phyloP scores from a whole-genome alignment of 1,284 basidiomycete genomes.

The Microbotryomycetes sp. region DNA sequence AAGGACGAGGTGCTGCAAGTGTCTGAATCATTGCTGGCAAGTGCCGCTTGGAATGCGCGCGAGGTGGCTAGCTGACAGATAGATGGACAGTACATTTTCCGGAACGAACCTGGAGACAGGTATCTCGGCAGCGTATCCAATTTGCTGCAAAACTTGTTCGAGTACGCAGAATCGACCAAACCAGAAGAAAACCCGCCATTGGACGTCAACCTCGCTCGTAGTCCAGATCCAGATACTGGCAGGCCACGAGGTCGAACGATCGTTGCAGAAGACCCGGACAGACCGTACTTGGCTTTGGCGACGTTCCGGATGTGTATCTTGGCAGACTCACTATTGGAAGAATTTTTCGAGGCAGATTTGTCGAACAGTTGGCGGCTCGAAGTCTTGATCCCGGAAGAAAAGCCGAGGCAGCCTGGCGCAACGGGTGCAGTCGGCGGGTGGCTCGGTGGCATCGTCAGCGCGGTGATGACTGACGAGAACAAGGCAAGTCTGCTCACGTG shows the following conservation, averaged over 20 bases:
- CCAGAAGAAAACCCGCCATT: slow-evolving; percentile 1
- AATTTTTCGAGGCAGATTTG: slow-evolving; percentile 86
- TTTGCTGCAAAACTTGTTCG: slow-evolving; percentile 94
- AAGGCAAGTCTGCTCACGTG: slow-evolving; percentile 78
- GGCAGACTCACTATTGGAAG: slow-evolving; percentile 87
- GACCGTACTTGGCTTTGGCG: slow-evolving; percentile 39
- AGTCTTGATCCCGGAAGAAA: slow-evolving; percentile 54
- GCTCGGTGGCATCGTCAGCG: slow-evolving; percentile 57
- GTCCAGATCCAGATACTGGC: background rate
- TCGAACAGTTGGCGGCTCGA: slow-evolving; percentile 78
- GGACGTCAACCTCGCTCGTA: background rate
- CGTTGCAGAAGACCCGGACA: slow-evolving; percentile 14
- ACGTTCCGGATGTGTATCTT: slow-evolving; percentile 97
- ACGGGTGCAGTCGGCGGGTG: slow-evolving; percentile 64
- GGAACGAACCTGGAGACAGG: slow-evolving; percentile 92
- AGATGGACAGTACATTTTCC: slow-evolving; percentile 77
- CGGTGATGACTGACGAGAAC: slow-evolving; percentile 79
- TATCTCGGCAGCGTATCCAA: slow-evolving; percentile 91
- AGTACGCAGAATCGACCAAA: slow-evolving; percentile 72
- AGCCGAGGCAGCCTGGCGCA: slow-evolving; percentile 38
- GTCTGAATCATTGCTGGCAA: slow-evolving; percentile 83
- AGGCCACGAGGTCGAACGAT: slow-evolving; percentile 1
- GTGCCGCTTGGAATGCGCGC: slow-evolving; percentile 35
- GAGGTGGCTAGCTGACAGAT: background rate
- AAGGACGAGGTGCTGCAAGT: slow-evolving; percentile 89